These are phyloP conservation scores for Dalbergia cultrata DNA, from an alignment of 306 rosid genomes.

Conservation along the genomic window DNA sequence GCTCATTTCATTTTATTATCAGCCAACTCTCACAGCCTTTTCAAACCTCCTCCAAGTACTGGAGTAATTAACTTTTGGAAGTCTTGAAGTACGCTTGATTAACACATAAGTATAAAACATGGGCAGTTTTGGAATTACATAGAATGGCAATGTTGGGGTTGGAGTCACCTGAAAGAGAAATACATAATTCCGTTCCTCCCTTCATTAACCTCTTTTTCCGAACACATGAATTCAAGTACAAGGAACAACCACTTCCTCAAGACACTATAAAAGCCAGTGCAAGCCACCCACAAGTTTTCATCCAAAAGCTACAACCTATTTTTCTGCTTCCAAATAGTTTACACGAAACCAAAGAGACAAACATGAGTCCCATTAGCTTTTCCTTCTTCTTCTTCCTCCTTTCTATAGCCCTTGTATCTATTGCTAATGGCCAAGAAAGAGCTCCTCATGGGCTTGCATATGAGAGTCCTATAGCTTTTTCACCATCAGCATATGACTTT, in stretches of 20 bases:
- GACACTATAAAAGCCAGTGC: slow-evolving; percentile 63
- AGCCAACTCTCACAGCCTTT: neutral
- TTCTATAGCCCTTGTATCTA: slow-evolving; percentile 50
- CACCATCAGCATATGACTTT: slow-evolving; percentile 85
- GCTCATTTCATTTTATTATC: neutral
- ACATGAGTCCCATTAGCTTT: slow-evolving; percentile 51
- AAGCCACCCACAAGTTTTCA: slow-evolving; percentile 50
- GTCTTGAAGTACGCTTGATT: neutral
- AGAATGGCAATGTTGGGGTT: neutral
- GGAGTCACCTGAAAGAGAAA: slow-evolving; percentile 33
- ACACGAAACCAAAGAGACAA: slow-evolving; percentile 35
- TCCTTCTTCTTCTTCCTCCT: slow-evolving; percentile 56
- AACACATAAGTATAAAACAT: neutral
- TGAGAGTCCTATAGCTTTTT: slow-evolving; percentile 64
- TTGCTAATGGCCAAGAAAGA: slow-evolving; percentile 66
- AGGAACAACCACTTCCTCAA: slow-evolving; percentile 62
- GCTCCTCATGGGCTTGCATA: slow-evolving; percentile 78
- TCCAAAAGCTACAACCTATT: slow-evolving; percentile 35
- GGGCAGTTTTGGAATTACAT: slow-evolving; percentile 40
- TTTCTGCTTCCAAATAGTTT: slow-evolving; percentile 41
- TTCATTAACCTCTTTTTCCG: slow-evolving; percentile 51
- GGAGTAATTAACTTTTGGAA: too few relatives aligned
- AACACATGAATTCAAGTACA: slow-evolving; percentile 61
- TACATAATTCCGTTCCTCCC: slow-evolving; percentile 61
- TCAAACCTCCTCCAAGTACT: neutral